These are phyloP conservation scores for Solanum bulbocastanum DNA, from an alignment of 257 asterid species.

Conservation along the genomic window DNA sequence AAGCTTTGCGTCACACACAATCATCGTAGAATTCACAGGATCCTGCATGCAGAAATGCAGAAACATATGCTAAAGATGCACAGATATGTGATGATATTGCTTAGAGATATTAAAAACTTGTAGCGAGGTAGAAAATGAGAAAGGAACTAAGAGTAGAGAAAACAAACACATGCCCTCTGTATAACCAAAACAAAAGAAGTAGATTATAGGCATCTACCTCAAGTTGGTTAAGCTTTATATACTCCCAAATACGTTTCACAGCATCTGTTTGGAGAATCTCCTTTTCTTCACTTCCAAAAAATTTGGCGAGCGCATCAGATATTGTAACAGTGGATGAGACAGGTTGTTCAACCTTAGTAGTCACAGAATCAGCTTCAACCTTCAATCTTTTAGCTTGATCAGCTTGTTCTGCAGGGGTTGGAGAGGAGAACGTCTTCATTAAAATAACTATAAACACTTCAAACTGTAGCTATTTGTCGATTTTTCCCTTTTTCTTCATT, in stretches of 20 bases:
- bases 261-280: slow-evolving; percentile 56
- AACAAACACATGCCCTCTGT: not conserved
- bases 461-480: not conserved
- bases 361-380: slow-evolving; percentile 25
- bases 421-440: not conserved
- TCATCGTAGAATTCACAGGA: slow-evolving; percentile 36
- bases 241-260: slow-evolving; percentile 54
- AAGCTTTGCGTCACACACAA: slow-evolving; percentile 43
- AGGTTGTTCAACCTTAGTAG: slow-evolving; percentile 10
- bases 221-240: slow-evolving; percentile 55
- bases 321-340: slow-evolving; percentile 23
- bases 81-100: not conserved
- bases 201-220: slow-evolving; percentile 31
- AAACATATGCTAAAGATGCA: not conserved
- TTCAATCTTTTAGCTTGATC: slow-evolving; percentile 43
- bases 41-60: slow-evolving; percentile 23
- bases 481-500: not conserved
- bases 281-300: slow-evolving; percentile 39
- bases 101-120: not conserved
- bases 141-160: not conserved
- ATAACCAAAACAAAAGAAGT: not conserved
- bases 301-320: slow-evolving; percentile 54
- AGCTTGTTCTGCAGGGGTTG: slow-evolving; percentile 29
- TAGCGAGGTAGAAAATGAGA: not conserved
- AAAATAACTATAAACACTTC: not conserved